These are phyloP conservation scores for Microcyclosporella mali DNA, from an alignment of 2,329 filamentous ascomycete species.

Conservation along the genomic window DNA sequence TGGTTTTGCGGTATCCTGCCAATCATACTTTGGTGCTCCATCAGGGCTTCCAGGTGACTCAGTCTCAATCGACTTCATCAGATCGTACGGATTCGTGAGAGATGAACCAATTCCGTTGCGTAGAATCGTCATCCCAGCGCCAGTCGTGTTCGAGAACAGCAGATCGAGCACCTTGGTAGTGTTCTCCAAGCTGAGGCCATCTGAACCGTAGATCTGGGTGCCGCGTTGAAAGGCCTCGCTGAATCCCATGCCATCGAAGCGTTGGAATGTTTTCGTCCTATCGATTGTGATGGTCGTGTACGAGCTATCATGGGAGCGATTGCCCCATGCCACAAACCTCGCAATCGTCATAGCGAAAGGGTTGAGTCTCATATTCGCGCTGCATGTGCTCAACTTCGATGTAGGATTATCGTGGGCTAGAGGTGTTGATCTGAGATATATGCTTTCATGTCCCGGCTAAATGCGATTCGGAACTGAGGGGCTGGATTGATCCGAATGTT, in stretches of 20 bases:
- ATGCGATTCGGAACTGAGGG: too few species aligned
- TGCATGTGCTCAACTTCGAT: too few species aligned
- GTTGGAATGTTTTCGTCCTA: conserved; percentile 22
- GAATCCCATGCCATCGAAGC: conserved; percentile 46
- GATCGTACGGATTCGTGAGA: conserved; percentile 13
- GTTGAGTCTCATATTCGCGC: too few species aligned
- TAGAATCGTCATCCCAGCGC: conserved; percentile 47
- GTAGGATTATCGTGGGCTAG: too few species aligned
- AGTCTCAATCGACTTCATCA: conserved; percentile 18
- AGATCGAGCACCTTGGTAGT: conserved; percentile 37
- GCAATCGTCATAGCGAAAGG: too few species aligned
- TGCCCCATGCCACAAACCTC: too few species aligned
- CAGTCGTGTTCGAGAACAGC: conserved; percentile 41
- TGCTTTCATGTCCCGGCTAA: too few species aligned
- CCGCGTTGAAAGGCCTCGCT: conserved; percentile 43
- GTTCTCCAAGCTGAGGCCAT: neutral
- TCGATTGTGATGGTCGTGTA: conserved; percentile 7
- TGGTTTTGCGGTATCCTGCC: conserved; percentile 10
- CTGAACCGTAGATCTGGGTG: conserved; percentile 31
- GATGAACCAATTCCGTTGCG: conserved; percentile 45
- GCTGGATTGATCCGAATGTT: too few species aligned
- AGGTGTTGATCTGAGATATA: too few species aligned
- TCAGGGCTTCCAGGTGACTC: conserved; percentile 18
- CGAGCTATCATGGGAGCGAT: too few species aligned
- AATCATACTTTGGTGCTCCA: conserved; percentile 40